Conservation (phyloP, 371 early-diverging fungal species). For the Mucor plumbeus region DNA sequence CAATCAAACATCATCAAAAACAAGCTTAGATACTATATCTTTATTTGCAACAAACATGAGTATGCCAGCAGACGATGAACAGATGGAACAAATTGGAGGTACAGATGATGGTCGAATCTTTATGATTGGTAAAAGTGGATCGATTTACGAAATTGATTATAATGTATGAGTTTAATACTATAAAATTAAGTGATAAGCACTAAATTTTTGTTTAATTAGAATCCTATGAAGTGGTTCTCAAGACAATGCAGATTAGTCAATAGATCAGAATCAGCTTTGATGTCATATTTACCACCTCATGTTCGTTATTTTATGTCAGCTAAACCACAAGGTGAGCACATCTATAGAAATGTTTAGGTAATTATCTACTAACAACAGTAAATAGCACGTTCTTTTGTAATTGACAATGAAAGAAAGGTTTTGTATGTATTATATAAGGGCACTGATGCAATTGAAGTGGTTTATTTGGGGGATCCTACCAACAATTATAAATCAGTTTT, state of each 20-base stretch:
- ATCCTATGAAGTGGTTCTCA: neutral
- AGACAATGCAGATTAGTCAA: neutral
- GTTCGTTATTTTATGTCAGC: neutral
- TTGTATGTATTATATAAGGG: constrained; percentile 70
- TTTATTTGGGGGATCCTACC: constrained; percentile 32
- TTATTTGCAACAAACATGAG: constrained; percentile 72
- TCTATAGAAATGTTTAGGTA: neutral
- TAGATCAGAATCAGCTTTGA: constrained; percentile 19
- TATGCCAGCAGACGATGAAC: constrained; percentile 76
- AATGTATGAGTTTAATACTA: constrained; percentile 45
- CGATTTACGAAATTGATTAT: constrained; percentile 86
- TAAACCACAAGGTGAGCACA: neutral
- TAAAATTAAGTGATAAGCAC: neutral
- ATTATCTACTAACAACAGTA: neutral
- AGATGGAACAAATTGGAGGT: constrained; percentile 73
- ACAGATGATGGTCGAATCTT: constrained; percentile 84
- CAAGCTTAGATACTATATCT: constrained; percentile 34
- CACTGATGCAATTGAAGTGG: constrained; percentile 36
- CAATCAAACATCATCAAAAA: neutral
- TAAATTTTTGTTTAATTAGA: neutral
- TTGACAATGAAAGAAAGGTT: constrained; percentile 74
- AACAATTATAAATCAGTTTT: constrained; percentile 40
- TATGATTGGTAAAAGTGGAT: constrained; percentile 81
- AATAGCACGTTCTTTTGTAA: constrained; percentile 26
- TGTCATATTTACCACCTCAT: neutral